These are phyloP conservation scores for Elongisporangium undulatum DNA, from an alignment of 352 stramenopile genomes.

Conservation along the genomic window DNA sequence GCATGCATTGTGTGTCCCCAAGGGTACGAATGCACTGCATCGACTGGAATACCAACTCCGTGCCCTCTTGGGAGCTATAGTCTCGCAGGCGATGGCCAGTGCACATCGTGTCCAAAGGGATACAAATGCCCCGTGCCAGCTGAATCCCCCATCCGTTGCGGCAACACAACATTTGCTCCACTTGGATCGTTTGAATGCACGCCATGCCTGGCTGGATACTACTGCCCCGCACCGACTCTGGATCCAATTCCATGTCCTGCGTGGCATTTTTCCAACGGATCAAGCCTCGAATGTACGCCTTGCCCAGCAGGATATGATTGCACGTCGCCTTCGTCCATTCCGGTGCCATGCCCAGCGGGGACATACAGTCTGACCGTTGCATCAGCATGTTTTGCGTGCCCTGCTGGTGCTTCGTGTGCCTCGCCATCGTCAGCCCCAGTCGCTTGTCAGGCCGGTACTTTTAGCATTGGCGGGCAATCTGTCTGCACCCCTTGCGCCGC, in stretches of 20 bases:
- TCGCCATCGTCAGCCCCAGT: constrained; percentile 22
- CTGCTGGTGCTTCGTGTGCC: constrained; percentile 28
- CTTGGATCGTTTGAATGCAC: constrained; percentile 28
- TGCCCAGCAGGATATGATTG: constrained; percentile 56
- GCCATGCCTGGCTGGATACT: constrained; percentile 32
- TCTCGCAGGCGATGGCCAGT: constrained; percentile 33
- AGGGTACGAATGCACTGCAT: constrained; percentile 33
- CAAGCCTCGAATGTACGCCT: constrained; percentile 33
- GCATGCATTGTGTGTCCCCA: constrained; percentile 37
- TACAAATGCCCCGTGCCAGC: constrained; percentile 35
- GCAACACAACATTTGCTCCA: constrained; percentile 23
- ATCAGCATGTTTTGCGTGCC: constrained; percentile 36
- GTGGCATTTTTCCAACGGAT: constrained; percentile 35
- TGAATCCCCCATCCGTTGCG: constrained; percentile 26
- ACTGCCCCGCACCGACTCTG: constrained; percentile 36
- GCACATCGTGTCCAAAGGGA: constrained; percentile 39
- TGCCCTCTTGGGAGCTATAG: constrained; percentile 37
- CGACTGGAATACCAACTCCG: constrained; percentile 6
- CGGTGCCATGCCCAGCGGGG: constrained; percentile 29
- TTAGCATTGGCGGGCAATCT: constrained; percentile 37
- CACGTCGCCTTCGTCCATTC: constrained; percentile 21
- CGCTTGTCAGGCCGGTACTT: constrained; percentile 41
- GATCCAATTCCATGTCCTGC: constrained; percentile 28
- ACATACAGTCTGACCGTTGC: constrained; percentile 36
- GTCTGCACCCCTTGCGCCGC: constrained; percentile 51